These are phyloP conservation scores for Aureobasidium sp. DNA, from an alignment of 2,329 filamentous ascomycete genomes.

Conservation along the genomic window DNA sequence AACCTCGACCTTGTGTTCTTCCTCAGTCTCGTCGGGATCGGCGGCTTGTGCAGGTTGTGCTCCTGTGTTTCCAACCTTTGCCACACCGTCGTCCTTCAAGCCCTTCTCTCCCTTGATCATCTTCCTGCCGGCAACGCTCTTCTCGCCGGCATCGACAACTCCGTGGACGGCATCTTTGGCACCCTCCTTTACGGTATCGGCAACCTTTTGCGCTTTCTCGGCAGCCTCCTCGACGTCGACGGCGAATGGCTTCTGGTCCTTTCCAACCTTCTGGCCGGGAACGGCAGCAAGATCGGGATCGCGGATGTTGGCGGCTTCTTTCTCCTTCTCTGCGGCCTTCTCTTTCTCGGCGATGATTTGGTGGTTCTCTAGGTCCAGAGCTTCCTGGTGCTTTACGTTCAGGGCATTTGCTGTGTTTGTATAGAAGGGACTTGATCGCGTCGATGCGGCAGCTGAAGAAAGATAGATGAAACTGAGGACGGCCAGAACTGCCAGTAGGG, in stretches of 20 bases:
- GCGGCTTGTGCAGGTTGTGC: conserved; percentile 19
- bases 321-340: conserved; percentile 6
- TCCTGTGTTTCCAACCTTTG: conserved; percentile 35
- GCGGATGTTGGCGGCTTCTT: conserved; percentile 17
- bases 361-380: conserved; percentile 9
- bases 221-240: conserved; percentile 42
- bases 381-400: conserved; percentile 31
- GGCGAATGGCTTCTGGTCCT: conserved; percentile 61
- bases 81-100: conserved; percentile 34
- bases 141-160: conserved; percentile 29
- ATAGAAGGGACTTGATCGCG: conserved; percentile 48
- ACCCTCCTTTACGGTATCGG: conserved; percentile 18
- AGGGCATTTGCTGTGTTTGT: conserved; percentile 47
- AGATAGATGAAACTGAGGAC: conserved; percentile 66
- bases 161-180: conserved; percentile 12
- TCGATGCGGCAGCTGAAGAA: conserved; percentile 50
- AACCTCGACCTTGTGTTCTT: conserved; percentile 56
- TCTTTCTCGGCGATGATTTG: background rate
- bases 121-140: conserved; percentile 46
- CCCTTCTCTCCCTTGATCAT: conserved; percentile 36
- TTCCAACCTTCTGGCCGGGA: conserved; percentile 39
- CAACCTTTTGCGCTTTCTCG: conserved; percentile 17
- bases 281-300: conserved; percentile 9
- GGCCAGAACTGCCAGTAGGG: conserved; percentile 53
- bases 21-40: conserved; percentile 41